phyloP scores from a whole-genome alignment of 116 monocot species.

The Cymodocea nodosa region DNA sequence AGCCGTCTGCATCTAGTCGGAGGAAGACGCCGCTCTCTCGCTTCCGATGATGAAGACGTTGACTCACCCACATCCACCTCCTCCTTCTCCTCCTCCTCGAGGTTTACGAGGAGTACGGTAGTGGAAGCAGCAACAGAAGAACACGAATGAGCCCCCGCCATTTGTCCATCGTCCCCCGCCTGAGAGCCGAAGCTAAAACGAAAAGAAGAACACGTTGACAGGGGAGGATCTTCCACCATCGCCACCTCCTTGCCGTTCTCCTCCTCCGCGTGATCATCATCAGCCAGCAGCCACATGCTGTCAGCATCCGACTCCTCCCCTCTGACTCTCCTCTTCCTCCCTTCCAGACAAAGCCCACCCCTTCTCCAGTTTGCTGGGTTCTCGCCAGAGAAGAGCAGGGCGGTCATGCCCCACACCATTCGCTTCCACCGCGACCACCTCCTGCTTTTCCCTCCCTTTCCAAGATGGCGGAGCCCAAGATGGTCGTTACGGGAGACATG shows the following conservation, averaged over 20 bases:
- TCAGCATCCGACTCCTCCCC: neutral
- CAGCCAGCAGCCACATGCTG: conserved; percentile 9
- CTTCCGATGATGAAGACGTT: conserved; percentile 1
- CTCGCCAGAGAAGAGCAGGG: conserved; percentile 3
- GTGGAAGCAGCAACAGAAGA: neutral
- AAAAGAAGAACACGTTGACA: conserved; percentile 4
- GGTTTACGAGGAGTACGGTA: conserved; percentile 6
- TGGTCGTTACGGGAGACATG: neutral
- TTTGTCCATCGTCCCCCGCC: neutral
- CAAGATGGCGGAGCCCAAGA: neutral
- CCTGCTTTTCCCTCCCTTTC: neutral
- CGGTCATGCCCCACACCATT: conserved; percentile 2
- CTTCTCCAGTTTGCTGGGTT: conserved; percentile 1
- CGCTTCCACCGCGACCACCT: neutral
- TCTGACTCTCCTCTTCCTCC: neutral
- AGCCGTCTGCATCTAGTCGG: conserved; percentile 7
- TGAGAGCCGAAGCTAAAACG: conserved; percentile 11
- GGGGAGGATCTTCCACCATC: neutral
- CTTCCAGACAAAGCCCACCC: neutral
- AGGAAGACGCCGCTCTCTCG: conserved; percentile 5
- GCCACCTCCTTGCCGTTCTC: neutral
- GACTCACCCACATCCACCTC: neutral
- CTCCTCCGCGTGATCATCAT: neutral
- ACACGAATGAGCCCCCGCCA: neutral
- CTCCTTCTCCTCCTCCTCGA: conserved; percentile 7